Evolutionary conservation across 331 rosid species (phyloP).

Genomic region (Spiraea crenata): DNA sequence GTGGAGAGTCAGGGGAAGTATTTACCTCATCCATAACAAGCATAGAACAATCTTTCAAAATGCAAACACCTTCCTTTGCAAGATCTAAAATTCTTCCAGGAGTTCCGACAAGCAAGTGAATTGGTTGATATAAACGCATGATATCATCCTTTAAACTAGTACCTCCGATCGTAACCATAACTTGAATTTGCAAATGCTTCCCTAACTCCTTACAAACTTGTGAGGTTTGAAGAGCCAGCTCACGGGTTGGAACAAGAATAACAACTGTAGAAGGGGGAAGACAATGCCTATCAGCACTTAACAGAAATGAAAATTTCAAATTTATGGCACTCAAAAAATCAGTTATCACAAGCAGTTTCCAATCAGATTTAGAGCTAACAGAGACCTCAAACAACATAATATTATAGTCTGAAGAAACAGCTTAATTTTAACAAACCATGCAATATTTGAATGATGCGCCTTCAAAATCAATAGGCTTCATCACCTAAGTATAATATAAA

Average conservation of each 20-base stretch:
- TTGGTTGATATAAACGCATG: conserved; percentile 98
- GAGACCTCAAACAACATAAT: no score
- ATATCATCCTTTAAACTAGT: conserved; percentile 97
- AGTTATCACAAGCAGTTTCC: background rate
- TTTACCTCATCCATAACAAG: conserved; percentile 99
- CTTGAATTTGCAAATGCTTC: conserved; percentile 90
- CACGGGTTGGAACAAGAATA: conserved; percentile 92
- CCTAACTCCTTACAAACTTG: conserved; percentile 99
- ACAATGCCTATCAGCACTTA: conserved; percentile 17
- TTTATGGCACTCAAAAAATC: background rate
- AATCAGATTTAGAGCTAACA: background rate
- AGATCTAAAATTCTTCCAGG: conserved; percentile 97
- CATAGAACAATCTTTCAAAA: no score
- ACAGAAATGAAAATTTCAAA: background rate
- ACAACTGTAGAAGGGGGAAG: conserved; percentile 53
- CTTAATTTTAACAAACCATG: background rate
- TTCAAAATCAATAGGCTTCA: conserved; percentile 14
- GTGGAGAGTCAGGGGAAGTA: background rate
- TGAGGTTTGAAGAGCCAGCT: conserved; percentile 97
- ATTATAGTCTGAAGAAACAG: background rate
- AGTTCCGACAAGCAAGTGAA: conserved; percentile 96
- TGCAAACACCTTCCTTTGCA: no score
- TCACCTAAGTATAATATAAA: conserved; percentile 12
- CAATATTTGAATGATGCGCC: background rate
- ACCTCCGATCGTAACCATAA: conserved; percentile 98